Evolutionary conservation across 257 asterid species (phyloP), one percentile per base, ranked within the genome.

Genomic region (Echium plantagineum): DNA sequence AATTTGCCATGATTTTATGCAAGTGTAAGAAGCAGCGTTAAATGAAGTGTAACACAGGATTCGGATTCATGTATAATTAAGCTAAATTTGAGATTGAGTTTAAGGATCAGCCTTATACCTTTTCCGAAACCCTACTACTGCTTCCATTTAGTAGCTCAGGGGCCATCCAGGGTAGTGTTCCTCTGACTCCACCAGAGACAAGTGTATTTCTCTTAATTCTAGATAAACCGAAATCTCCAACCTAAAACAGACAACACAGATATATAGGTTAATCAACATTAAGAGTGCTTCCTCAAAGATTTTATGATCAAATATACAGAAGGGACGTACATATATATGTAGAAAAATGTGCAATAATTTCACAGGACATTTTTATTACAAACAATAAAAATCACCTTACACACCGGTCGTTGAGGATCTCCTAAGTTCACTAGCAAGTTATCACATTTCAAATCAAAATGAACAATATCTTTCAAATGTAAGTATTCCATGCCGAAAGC

Each of bases 111-210:
- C 61, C 70, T 83, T 70, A 13, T 59, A 83, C 96, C 64, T 83
- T 89, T 70, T 85, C 95, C 61, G 96, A 85, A 71, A 85, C 94
- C 53, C 87, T 80, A 26, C 65, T 80, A 48, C 86, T 81, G 69
- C 77, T 76, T 69, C 96, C 95, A 58, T 74, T 78, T 68, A 88
- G 67, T 59, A 88, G 82, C 76, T 88, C 95, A 1, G 96, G 95
- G n/a, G 95, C 96, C 96, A 88, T 88, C 94, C 94, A 88, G 5
- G 96, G 96, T 72, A 88, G 96, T 24, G 95, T 85, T 71, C 96
- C 95, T 22, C 94, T 79, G 9, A 85, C 94, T 35, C 96, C 95
- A 58, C 96, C 96, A 31, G 96, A 89, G 51, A 85, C 95, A 7
- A 89, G 83, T 18, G 96, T 89, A 42, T 89, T 85, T 56, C 81